Evolutionary conservation across 805 yeast species (phyloP).

Genomic region (Candida incommunis): DNA sequence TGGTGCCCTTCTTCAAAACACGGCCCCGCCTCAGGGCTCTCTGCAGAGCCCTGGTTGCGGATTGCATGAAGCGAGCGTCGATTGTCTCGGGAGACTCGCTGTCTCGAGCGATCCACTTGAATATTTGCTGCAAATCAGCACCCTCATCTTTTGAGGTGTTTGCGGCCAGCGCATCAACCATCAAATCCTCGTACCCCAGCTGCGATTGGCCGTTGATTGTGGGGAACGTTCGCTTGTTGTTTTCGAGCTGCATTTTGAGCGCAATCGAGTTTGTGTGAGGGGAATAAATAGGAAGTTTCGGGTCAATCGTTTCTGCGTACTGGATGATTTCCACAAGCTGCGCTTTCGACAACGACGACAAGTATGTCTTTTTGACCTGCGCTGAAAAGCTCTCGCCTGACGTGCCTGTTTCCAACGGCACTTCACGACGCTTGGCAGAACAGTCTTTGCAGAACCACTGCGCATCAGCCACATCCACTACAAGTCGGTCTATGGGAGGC

Average conservation of each 20-base stretch:
- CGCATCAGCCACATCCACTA: slow-evolving; percentile 26
- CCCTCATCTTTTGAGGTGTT: slow-evolving; percentile 17
- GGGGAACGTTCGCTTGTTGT: slow-evolving; percentile 12
- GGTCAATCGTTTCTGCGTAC: slow-evolving; percentile 24
- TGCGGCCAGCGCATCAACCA: slow-evolving; percentile 20
- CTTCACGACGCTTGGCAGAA: slow-evolving; percentile 21
- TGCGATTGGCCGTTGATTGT: slow-evolving; percentile 8
- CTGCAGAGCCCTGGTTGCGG: slow-evolving; percentile 24
- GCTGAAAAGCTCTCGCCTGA: slow-evolving; percentile 21
- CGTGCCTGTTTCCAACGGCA: slow-evolving; percentile 24
- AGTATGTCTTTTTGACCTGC: slow-evolving; percentile 24
- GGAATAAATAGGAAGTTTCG: slow-evolving; percentile 24
- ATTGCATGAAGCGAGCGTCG: slow-evolving; percentile 21
- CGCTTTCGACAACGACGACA: slow-evolving; percentile 23
- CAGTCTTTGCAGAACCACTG: slow-evolving; percentile 28
- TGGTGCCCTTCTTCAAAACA: slow-evolving; percentile 17
- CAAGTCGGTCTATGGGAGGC: slow-evolving; percentile 25
- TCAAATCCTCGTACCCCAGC: slow-evolving; percentile 19
- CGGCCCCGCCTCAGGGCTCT: slow-evolving; percentile 23
- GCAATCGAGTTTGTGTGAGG: slow-evolving; percentile 22
- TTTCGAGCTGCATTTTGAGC: slow-evolving; percentile 20
- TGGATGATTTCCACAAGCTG: slow-evolving; percentile 27
- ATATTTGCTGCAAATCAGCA: slow-evolving; percentile 13
- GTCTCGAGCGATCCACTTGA: slow-evolving; percentile 17
- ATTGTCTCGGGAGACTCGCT: slow-evolving; percentile 13